These are phyloP conservation scores for Tilletia setariae DNA, from an alignment of 1,284 basidiomycete species.

Conservation along the genomic window DNA sequence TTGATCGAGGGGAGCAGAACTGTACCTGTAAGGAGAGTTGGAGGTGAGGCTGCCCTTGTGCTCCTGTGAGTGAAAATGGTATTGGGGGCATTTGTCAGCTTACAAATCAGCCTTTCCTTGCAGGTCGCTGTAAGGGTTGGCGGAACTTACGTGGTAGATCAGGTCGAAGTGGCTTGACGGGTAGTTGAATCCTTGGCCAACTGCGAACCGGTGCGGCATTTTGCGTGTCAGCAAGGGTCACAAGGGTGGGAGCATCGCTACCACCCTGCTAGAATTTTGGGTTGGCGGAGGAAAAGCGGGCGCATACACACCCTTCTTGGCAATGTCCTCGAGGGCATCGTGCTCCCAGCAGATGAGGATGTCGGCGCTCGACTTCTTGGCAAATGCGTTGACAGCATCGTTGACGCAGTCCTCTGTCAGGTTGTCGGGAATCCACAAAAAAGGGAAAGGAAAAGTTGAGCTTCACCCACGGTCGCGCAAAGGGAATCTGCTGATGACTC, in stretches of 20 bases:
- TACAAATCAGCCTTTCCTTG: too few species aligned
- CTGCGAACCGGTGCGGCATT: too few species aligned
- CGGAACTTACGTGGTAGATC: slow-evolving; percentile 1
- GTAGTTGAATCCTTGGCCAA: slow-evolving; percentile 5
- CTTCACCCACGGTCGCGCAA: neutral
- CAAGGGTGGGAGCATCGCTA: too few species aligned
- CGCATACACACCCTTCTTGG: neutral
- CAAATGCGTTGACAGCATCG: slow-evolving; percentile 36
- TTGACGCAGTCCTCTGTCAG: slow-evolving; percentile 36
- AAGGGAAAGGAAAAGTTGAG: neutral
- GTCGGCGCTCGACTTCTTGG: slow-evolving; percentile 20
- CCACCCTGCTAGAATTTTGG: too few species aligned
- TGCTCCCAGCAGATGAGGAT: slow-evolving; percentile 42
- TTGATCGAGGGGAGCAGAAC: neutral
- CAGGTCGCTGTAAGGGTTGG: too few species aligned
- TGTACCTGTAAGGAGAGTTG: slow-evolving; percentile 22
- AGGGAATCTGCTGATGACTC: neutral
- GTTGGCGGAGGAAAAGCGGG: too few species aligned
- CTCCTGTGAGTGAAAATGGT: slow-evolving; percentile 5
- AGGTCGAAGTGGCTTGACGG: slow-evolving; percentile 1
- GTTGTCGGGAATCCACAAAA: too few species aligned
- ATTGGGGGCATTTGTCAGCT: too few species aligned
- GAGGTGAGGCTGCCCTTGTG: slow-evolving; percentile 23
- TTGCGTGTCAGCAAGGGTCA: too few species aligned
- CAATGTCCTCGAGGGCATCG: slow-evolving; percentile 39